Base-by-base conservation (phyloP, 73 alveolate genomes). In the Paramecium primaurelia region DNA sequence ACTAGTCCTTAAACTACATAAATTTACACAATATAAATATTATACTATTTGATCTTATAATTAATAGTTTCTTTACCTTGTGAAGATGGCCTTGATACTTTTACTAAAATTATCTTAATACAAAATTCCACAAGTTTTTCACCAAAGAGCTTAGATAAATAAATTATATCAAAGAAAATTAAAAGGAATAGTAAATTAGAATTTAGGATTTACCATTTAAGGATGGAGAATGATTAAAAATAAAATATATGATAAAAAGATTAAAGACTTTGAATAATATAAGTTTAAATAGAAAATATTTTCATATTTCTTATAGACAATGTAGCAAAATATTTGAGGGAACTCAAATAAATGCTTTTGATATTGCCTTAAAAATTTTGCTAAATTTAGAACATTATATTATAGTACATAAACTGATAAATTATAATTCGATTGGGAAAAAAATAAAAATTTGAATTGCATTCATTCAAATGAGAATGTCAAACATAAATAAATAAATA, bases 1-100 rank as follows among this genome's bases (percentile, higher is more conserved):
- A 80, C 91, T 25, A 22, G 91, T 5, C 91, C 91, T 8, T n/a
- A 80, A 40, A 80, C 91, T 11, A 77, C 91, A 25, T 9, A 45
- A 14, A 80, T 77, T 32, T 25, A 40, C 7, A 75, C 60, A 25
- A 80, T 45, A 80, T 22, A 25, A 40, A 45, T 40, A 80, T 32
- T 80, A 77, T 44, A 80, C 45, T 80, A 80, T 75, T 12, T 37
- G 34, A 16, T 26, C 34, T 9, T 45, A n/a, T 7, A 80, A 20
- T 10, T 25, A 45, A 80, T 77, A 10, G 45, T 80, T 34, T 45
- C 91, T 32, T 11, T 14, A 42, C 77, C 77, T 12, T 20, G 12
- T 80, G 91, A 80, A 7, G 91, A 80, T 40, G 59, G 54, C 1
- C 59, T 73, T n/a, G 60, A 37, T 44, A 47, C 71, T 20, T 45